These are phyloP conservation scores for Emergomyces pasteurianus DNA, from an alignment of 2,329 filamentous ascomycete species.

Conservation along the genomic window DNA sequence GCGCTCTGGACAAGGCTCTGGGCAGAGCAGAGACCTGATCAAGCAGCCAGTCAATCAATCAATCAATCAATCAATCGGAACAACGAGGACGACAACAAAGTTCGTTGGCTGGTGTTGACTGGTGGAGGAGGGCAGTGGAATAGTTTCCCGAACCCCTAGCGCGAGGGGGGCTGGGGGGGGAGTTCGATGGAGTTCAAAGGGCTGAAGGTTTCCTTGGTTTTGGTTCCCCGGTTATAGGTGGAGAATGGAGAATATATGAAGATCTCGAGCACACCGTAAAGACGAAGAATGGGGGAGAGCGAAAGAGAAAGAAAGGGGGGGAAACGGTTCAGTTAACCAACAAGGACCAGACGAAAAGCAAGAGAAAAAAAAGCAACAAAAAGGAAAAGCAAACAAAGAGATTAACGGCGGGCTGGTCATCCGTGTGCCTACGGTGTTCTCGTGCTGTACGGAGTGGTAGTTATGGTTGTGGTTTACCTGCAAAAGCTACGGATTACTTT, in stretches of 20 bases:
- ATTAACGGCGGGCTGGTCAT: no score
- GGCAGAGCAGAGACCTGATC: neutral
- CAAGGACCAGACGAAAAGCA: neutral
- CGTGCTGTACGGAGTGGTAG: no score
- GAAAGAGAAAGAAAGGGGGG: neutral
- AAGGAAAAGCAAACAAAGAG: neutral
- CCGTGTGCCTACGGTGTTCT: no score
- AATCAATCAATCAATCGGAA: neutral
- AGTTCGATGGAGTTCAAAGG: neutral
- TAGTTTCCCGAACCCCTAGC: neutral
- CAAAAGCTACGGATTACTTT: neutral
- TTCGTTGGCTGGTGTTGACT: neutral
- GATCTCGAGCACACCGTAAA: neutral
- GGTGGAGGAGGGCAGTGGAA: neutral
- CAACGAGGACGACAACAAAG: neutral
- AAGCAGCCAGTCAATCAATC: no score
- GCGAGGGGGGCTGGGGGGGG: neutral
- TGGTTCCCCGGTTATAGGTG: neutral
- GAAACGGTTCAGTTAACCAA: neutral
- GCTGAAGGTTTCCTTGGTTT: neutral
- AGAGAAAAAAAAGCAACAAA: neutral
- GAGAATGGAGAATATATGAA: neutral
- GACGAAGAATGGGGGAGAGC: neutral
- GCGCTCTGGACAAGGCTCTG: neutral
- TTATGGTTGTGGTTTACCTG: no score